Evolutionary conservation across 768 basidiomycete genomes (phyloP).

Genomic region (Leccinum longicurvipes): DNA sequence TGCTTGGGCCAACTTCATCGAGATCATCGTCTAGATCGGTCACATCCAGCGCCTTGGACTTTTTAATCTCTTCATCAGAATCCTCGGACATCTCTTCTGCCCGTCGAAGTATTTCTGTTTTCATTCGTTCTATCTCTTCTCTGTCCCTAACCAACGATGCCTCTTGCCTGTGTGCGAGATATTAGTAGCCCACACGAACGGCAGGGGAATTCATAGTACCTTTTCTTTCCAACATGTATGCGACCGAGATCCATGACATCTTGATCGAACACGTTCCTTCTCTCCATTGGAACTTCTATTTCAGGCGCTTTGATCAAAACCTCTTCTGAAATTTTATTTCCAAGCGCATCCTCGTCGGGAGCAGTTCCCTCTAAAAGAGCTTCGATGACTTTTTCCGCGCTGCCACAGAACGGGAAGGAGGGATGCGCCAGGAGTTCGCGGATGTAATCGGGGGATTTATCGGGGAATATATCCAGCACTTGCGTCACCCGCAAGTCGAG

Average conservation of each 20-base stretch:
- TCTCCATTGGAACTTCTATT: conserved; percentile 33
- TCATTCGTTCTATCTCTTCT: conserved; percentile 67
- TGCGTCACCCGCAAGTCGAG: conserved; percentile 61
- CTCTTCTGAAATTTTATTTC: conserved; percentile 3
- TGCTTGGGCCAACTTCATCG: conserved; percentile 38
- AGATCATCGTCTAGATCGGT: conserved; percentile 55
- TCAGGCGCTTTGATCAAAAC: not conserved
- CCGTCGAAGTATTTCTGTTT: conserved; percentile 76
- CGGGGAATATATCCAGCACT: conserved; percentile 74
- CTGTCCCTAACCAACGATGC: conserved; percentile 51
- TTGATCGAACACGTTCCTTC: conserved; percentile 75
- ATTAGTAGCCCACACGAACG: conserved; percentile 4
- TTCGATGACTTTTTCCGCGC: conserved; percentile 60
- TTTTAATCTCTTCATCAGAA: conserved; percentile 55
- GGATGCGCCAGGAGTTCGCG: conserved; percentile 51
- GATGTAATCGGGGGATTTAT: conserved; percentile 54
- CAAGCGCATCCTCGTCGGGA: conserved; percentile 35
- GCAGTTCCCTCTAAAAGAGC: conserved; percentile 77
- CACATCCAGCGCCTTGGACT: conserved; percentile 18
- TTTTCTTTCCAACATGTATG: conserved; percentile 64
- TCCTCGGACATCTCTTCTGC: conserved; percentile 63
- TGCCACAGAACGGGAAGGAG: conserved; percentile 46
- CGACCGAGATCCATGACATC: conserved; percentile 62
- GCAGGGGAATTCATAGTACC: conserved; percentile 34
- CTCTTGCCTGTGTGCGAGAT: conserved; percentile 36